These are phyloP conservation scores for Plectosphaerella cucumerina DNA, from an alignment of 2,329 filamentous ascomycete species.

Conservation along the genomic window DNA sequence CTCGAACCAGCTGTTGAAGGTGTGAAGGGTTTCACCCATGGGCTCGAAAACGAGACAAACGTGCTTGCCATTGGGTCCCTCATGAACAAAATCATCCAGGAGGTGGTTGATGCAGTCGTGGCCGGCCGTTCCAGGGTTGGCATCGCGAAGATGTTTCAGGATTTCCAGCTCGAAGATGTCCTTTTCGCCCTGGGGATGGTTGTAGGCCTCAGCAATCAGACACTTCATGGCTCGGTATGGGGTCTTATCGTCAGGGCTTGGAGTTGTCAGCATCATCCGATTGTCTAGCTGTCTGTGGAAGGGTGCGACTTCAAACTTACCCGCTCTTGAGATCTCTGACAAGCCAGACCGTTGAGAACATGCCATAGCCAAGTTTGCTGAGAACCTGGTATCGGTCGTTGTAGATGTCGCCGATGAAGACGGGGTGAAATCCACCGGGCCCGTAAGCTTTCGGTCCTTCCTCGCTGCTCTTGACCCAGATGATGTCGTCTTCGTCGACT, in stretches of 20 bases:
- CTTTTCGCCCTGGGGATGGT: neutral
- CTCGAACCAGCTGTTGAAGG: conserved; percentile 12
- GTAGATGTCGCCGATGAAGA: conserved; percentile 17
- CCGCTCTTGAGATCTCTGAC: conserved; percentile 10
- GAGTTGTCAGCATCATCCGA: neutral
- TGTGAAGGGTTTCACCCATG: conserved; percentile 21
- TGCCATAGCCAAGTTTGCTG: conserved; percentile 19
- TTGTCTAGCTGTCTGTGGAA: neutral
- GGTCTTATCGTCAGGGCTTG: neutral
- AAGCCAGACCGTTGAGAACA: conserved; percentile 20
- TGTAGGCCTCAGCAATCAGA: conserved; percentile 15
- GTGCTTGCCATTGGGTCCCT: conserved; percentile 26
- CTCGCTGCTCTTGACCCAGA: neutral
- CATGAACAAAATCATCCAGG: conserved; percentile 21
- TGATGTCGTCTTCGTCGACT: no score
- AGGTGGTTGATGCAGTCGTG: conserved; percentile 13
- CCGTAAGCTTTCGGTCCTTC: conserved; percentile 13
- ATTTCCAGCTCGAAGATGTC: conserved; percentile 16
- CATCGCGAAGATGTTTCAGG: conserved; percentile 9
- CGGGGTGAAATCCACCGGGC: conserved; percentile 16
- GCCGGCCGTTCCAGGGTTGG: neutral
- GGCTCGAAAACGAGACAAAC: conserved; percentile 24
- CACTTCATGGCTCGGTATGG: conserved; percentile 23
- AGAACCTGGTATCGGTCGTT: conserved; percentile 15
- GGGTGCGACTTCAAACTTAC: conserved; percentile 1